These are phyloP conservation scores for Xylariaceae sp. DNA, from an alignment of 2,329 filamentous ascomycete genomes.

Conservation along the genomic window DNA sequence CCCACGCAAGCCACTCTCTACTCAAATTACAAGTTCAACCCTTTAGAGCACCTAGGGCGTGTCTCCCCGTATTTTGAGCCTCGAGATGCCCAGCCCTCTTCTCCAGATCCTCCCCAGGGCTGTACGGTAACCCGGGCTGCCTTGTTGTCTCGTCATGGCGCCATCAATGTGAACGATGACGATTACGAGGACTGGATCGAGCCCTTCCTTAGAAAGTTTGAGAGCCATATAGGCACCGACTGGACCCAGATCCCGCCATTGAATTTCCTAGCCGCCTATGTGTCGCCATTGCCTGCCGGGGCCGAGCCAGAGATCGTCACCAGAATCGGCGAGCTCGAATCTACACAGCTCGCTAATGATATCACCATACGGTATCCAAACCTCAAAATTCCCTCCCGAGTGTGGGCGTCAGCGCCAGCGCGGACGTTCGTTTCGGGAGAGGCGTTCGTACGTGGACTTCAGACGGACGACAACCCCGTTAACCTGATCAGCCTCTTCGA, in stretches of 20 bases:
- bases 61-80: slow-evolving; percentile 60
- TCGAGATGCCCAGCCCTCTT: slow-evolving; percentile 46
- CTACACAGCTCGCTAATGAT: slow-evolving; percentile 59
- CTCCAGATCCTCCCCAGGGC: slow-evolving; percentile 48
- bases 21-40: slow-evolving; percentile 53
- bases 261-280: slow-evolving; percentile 59
- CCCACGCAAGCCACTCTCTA: slow-evolving; percentile 34
- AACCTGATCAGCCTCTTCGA: slow-evolving; percentile 58
- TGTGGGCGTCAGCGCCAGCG: slow-evolving; percentile 66
- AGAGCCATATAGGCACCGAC: slow-evolving; percentile 56
- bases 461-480: slow-evolving; percentile 54
- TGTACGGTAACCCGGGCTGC: slow-evolving; percentile 55
- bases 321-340: slow-evolving; percentile 59
- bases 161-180: slow-evolving; percentile 61
- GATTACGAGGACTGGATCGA: slow-evolving; percentile 60
- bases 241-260: slow-evolving; percentile 59
- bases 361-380: slow-evolving; percentile 60
- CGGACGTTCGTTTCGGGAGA: slow-evolving; percentile 60
- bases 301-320: slow-evolving; percentile 62
- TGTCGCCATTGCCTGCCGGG: slow-evolving; percentile 54
- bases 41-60: slow-evolving; percentile 55
- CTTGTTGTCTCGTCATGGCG: slow-evolving; percentile 60
- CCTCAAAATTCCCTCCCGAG: slow-evolving; percentile 52
- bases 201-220: slow-evolving; percentile 59
- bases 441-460: slow-evolving; percentile 59